Evolutionary conservation across 768 basidiomycete species (phyloP).

Genomic region (Leccinum longicurvipes): DNA sequence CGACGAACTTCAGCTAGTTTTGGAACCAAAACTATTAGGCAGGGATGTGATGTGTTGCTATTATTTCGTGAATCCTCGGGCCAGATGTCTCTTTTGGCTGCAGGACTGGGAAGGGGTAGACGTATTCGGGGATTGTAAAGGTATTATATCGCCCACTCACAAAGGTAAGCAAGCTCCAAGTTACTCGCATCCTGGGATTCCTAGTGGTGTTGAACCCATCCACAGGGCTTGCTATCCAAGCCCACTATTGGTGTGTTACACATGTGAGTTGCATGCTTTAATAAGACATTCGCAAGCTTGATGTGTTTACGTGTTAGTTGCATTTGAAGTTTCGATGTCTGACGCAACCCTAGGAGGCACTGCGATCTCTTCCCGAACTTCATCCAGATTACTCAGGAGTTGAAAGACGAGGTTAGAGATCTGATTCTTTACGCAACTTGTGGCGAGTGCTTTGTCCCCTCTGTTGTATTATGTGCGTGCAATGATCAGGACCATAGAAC

Average conservation of each 20-base stretch:
- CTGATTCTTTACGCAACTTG: constrained; percentile 25
- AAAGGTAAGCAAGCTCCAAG: constrained; percentile 22
- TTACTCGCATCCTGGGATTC: neutral
- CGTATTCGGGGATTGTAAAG: constrained; percentile 29
- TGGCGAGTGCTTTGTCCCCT: constrained; percentile 15
- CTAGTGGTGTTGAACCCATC: constrained; percentile 28
- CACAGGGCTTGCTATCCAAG: constrained; percentile 34
- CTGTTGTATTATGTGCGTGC: neutral
- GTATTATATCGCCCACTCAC: constrained; percentile 17
- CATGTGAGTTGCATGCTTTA: constrained; percentile 3
- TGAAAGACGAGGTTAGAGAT: constrained; percentile 25
- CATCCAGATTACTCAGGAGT: constrained; percentile 18
- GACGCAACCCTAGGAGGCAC: constrained; percentile 17
- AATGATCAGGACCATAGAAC: constrained; percentile 12
- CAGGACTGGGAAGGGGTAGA: constrained; percentile 37
- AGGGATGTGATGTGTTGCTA: constrained; percentile 38
- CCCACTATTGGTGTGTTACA: constrained; percentile 34
- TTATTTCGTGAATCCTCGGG: constrained; percentile 49
- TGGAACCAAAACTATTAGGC: constrained; percentile 35
- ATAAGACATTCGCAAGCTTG: neutral
- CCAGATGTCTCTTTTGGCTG: constrained; percentile 53
- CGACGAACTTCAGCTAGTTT: constrained; percentile 39
- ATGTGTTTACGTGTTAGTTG: constrained; percentile 1
- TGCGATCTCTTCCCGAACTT: constrained; percentile 31
- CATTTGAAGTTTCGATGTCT: neutral